Base-by-base conservation (phyloP, 1,284 basidiomycete genomes). In the Phlebopus sp. region DNA sequence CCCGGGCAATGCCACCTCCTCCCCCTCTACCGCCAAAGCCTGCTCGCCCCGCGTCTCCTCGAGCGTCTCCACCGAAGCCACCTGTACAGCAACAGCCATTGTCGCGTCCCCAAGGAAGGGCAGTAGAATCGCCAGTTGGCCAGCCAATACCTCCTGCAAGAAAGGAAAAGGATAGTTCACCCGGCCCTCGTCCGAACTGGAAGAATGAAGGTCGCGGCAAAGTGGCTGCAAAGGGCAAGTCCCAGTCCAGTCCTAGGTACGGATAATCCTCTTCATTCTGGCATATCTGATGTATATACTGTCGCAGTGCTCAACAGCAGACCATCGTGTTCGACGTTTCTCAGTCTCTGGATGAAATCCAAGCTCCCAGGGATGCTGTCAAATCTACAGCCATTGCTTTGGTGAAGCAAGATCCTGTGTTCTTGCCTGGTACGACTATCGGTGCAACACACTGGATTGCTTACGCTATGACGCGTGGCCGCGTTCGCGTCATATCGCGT, bases 401-500 rank as follows among this genome's bases (percentile, higher is more conserved):
- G 36, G 86, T 91, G 59, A 86, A 83, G 64, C 86, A 91, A 55
- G 89, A 90, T 53, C 72, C 86, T 11, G 78, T 85, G 19, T 91
- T 90, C 70, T 69, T 89, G 44, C 85, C 85, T 44, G 89, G 89
- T 8, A 84, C 85, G 10, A 92, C 89, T 25, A 91, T 92, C 47
- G 89, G 88, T 9, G 88, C 87, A 9, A 90, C 87, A 5, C 84
- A 88, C 59, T 91, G 88, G 86, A 89, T 92, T 51, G 88, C 89
- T 11, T 92, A 92, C 60, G 88, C 86, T 17, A 91, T 92, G 90
- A 90, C 85, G n/a, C 83, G 84, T 69, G 87, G 85, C 80, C 87
- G 89, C 53, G 85, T 91, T 44, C 84, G 89, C 42, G 84, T 92
- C 44, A 90, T 92, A 51, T 91, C 88, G 15, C 78, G 88, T 45